Evolutionary conservation across 1,284 basidiomycete genomes (phyloP).

Genomic region (Melampsora americana): DNA sequence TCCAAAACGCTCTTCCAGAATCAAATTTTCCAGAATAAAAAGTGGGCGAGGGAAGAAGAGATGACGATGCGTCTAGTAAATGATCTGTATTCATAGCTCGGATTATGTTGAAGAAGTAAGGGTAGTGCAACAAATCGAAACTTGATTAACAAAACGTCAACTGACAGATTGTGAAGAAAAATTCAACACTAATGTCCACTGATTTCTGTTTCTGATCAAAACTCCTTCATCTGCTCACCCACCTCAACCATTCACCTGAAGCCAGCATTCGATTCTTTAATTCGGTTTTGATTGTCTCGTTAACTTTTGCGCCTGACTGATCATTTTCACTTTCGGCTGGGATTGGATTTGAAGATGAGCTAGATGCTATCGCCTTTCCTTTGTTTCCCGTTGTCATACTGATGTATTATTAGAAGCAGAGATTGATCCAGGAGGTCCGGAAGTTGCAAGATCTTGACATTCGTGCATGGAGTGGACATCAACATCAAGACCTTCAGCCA

Average conservation of each 20-base stretch:
- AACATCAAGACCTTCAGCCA: no score
- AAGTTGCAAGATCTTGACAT: no score
- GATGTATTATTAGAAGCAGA: no score
- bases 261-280: constrained; percentile 38
- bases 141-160: not conserved
- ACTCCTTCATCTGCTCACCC: not conserved
- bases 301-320: not conserved
- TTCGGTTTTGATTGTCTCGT: constrained; percentile 18
- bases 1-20: not conserved
- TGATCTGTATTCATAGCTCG: not conserved
- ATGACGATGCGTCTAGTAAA: not conserved
- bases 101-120: not conserved
- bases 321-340: no score
- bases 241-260: constrained; percentile 40
- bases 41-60: not conserved
- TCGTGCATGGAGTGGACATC: no score
- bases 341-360: no score
- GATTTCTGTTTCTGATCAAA: no score
- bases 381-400: no score
- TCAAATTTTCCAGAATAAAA: not conserved
- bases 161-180: no score
- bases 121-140: not conserved
- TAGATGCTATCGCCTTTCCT: no score
- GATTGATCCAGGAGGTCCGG: no score
- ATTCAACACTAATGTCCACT: not conserved